Base-by-base conservation (phyloP, 2,329 filamentous ascomycete genomes). In the Orbilia quercus region DNA sequence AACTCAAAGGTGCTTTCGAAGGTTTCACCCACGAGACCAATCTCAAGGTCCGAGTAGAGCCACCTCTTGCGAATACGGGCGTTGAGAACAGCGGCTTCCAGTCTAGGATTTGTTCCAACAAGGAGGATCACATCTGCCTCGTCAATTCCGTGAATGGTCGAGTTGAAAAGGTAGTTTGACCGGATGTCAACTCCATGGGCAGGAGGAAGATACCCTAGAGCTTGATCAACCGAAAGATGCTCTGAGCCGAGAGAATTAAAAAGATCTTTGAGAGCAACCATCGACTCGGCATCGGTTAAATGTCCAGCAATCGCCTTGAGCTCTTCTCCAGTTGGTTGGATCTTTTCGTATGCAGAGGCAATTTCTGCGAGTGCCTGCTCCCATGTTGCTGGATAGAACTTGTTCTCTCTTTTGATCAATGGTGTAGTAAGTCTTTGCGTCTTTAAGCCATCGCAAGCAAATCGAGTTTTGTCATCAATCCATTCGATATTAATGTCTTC, bases 401-500 rank as follows among this genome's bases (percentile, higher is more conserved):
- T 92, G 79, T 93, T 90, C 71, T 96, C 90, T 67, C 90, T 89
- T 77, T 93, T 91, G 78, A 97, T 89, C 75, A 99, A 84, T 44
- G 95, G 95, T 76, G 94, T 95, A 36, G 95, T 98, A 65, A 99
- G 85, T 80, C 95, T 88, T 83, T 99, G 95, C 50, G 94, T 98
- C 87, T 93, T 96, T 76, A 99, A 85, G 54, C 95, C 95, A 81
- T 99, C 95, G 81, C 93, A 96, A 44, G 95, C 94, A 81, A 98
- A 99, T 76, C 95, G 89, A 42, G 92, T 89, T 86, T 98, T 99
- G 84, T 99, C 95, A 82, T 98, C 95, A 81, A 99, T 98, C 95
- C 95, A 99, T 82, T 99, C 95, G 84, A 99, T 95, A 82, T 99
- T 99, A 78, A 99, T 88, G 79, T 98, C 93, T 80, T 99, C 95